phyloP scores from a whole-genome alignment of 2,329 filamentous ascomycete species.

The Claviceps pazoutovae region DNA sequence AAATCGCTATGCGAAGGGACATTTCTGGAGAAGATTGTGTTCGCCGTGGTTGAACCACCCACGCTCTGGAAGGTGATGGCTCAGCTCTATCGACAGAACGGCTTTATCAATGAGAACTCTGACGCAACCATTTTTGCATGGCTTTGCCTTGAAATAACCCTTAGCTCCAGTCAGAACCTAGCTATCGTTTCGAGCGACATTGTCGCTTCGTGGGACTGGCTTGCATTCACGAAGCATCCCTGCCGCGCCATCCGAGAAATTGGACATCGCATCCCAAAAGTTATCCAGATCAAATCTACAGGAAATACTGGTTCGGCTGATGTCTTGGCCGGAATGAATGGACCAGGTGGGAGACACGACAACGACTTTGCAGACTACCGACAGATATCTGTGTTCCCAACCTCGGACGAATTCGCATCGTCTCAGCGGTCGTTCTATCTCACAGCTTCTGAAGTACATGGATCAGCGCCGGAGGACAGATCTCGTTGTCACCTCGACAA shows the following conservation, averaged over 20 bases:
- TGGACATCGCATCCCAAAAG: conserved; percentile 25
- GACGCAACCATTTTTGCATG: conserved; percentile 5
- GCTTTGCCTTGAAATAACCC: conserved; percentile 9
- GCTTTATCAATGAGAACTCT: not conserved
- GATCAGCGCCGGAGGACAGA: conserved; percentile 21
- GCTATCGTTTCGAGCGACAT: not conserved
- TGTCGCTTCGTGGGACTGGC: conserved; percentile 10
- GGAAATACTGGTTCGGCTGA: not conserved
- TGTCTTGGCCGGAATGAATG: conserved; percentile 24
- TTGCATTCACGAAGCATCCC: conserved; percentile 13
- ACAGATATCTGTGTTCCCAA: conserved; percentile 50
- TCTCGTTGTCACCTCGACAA: conserved; percentile 44
- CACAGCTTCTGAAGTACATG: conserved; percentile 29
- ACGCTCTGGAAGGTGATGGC: not conserved
- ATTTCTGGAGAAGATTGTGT: not conserved
- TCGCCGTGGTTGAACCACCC: not conserved
- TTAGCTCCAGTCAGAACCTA: not conserved
- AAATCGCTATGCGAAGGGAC: not conserved
- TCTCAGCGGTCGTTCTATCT: conserved; percentile 34
- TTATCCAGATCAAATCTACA: conserved; percentile 18
- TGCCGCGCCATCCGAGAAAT: conserved; percentile 13
- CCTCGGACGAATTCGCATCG: conserved; percentile 47
- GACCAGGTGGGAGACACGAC: conserved; percentile 58
- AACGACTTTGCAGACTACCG: conserved; percentile 54
- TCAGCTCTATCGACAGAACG: not conserved